Evolutionary conservation across 139 green algal genomes (phyloP).

Genomic region (Closterium sp.): DNA sequence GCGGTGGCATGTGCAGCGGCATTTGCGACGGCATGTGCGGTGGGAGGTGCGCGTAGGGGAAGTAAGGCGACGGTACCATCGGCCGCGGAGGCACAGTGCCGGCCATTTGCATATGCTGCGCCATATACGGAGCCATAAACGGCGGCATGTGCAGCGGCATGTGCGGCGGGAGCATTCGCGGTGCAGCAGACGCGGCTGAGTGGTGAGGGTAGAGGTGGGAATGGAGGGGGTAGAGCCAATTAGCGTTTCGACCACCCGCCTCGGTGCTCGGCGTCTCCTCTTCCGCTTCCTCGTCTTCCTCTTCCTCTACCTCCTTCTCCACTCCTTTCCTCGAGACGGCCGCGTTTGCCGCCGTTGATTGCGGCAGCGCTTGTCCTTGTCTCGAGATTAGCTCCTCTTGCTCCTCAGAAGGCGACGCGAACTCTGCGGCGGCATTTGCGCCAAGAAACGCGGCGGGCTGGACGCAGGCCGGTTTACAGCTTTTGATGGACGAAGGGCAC

Average conservation of each 20-base stretch:
- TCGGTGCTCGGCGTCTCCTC: neutral
- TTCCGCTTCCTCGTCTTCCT: neutral
- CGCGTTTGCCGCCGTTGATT: neutral
- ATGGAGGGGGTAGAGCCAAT: neutral
- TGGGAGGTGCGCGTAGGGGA: neutral
- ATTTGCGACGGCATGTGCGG: neutral
- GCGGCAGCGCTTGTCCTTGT: neutral
- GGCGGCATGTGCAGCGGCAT: neutral
- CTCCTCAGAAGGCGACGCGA: neutral
- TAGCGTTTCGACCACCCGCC: neutral
- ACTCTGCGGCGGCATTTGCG: neutral
- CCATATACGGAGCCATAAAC: neutral
- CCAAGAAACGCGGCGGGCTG: neutral
- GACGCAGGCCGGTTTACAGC: neutral
- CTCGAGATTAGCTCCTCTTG: neutral
- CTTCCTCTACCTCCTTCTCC: neutral
- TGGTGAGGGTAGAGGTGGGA: neutral
- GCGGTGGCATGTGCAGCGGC: neutral
- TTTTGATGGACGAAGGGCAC: neutral
- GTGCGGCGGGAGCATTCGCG: neutral
- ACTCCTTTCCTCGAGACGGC: neutral
- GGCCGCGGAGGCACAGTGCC: neutral
- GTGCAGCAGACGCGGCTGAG: neutral
- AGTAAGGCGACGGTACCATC: neutral
- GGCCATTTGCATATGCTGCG: neutral